phyloP scores from a whole-genome alignment of 176 grass and related monocot genomes.

The Ensete ventricosum region DNA sequence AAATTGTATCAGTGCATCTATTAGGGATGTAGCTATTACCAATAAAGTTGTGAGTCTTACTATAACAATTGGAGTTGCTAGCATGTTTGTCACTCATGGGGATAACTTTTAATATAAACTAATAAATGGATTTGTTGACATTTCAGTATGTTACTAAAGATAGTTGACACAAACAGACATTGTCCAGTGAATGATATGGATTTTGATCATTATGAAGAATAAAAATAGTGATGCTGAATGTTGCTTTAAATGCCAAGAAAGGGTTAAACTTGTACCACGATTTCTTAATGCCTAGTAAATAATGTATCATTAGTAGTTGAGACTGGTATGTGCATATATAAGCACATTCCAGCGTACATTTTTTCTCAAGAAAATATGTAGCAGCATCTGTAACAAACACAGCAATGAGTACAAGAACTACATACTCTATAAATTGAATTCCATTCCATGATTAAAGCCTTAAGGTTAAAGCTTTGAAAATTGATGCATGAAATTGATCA shows the following conservation, averaged over 20 bases:
- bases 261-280: background rate
- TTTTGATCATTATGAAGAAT: background rate
- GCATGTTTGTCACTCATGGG: background rate
- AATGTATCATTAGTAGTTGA: background rate
- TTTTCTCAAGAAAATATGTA: background rate
- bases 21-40: background rate
- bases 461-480: background rate
- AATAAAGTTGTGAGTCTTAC: background rate
- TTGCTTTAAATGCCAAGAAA: background rate
- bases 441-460: background rate
- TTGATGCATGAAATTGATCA: background rate
- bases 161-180: background rate
- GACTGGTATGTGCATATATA: background rate
- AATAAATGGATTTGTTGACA: background rate
- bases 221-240: background rate
- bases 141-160: background rate
- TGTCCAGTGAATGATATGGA: background rate
- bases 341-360: background rate
- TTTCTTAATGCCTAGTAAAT: background rate
- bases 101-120: background rate
- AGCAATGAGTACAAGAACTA: background rate
- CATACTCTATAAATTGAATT: background rate
- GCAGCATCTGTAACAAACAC: background rate
- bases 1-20: background rate
- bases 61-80: background rate